These are phyloP conservation scores for Coleophoma crateriformis DNA, from an alignment of 2,329 filamentous ascomycete species.

Conservation along the genomic window DNA sequence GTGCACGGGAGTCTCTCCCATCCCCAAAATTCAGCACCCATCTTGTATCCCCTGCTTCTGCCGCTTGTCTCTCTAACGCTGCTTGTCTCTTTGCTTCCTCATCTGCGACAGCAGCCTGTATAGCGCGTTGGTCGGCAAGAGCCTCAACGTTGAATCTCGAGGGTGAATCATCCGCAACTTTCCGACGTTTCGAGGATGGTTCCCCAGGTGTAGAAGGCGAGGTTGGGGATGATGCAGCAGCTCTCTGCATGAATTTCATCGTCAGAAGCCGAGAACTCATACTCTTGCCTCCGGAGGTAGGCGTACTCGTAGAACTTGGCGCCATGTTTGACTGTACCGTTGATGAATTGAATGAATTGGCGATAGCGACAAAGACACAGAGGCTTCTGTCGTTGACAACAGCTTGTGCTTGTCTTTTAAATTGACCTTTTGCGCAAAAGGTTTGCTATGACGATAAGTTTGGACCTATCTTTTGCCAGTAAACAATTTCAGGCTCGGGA, in stretches of 20 bases:
- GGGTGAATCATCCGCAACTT: conserved; percentile 30
- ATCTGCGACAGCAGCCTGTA: conserved; percentile 58
- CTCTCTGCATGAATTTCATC: conserved; percentile 98
- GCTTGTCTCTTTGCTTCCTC: conserved; percentile 62
- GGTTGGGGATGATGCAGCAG: conserved; percentile 54
- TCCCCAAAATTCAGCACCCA: conserved; percentile 64
- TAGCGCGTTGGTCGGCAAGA: conserved; percentile 50
- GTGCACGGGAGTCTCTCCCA: conserved; percentile 19
- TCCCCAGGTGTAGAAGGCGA: conserved; percentile 42
- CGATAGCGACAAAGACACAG: background rate
- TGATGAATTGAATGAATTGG: background rate
- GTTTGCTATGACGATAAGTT: background rate
- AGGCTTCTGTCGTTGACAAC: background rate
- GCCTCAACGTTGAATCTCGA: conserved; percentile 32
- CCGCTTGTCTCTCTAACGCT: conserved; percentile 55
- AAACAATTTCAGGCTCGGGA: background rate
- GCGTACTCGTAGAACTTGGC: conserved; percentile 27
- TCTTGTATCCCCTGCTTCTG: conserved; percentile 62
- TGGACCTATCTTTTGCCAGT: background rate
- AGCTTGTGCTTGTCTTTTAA: background rate
- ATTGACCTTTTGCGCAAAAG: background rate
- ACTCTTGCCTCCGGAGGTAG: conserved; percentile 39
- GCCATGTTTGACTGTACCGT: conserved; percentile 14
- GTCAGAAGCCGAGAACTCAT: conserved; percentile 87
- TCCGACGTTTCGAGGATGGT: conserved; percentile 59